Evolutionary conservation across 108 stramenopile species (phyloP).

Genomic region (Skeletonema grethae): DNA sequence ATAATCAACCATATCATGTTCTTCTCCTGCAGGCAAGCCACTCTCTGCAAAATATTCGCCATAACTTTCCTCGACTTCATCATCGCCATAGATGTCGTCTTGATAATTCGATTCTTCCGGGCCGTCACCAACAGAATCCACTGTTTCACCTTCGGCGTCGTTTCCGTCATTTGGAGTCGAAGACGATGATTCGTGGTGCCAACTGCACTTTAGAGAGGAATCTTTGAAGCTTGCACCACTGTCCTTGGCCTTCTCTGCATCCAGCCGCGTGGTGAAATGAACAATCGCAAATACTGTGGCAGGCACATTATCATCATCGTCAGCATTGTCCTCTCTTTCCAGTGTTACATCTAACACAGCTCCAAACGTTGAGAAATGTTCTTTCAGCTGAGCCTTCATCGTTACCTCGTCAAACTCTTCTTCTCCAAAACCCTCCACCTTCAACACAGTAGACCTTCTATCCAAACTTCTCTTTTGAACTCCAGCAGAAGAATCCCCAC

Average conservation of each 20-base stretch:
- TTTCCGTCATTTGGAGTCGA: not conserved
- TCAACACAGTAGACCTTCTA: slow-evolving; percentile 36
- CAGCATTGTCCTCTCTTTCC: slow-evolving; percentile 1
- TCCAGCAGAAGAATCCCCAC: not conserved
- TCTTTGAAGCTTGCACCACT: slow-evolving; percentile 22
- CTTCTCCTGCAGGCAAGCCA: not conserved
- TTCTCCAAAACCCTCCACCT: slow-evolving; percentile 28
- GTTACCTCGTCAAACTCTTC: not conserved
- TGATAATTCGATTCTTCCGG: slow-evolving; percentile 8
- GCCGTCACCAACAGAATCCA: not conserved
- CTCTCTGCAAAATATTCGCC: not conserved
- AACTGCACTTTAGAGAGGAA: slow-evolving; percentile 12
- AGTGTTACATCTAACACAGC: slow-evolving; percentile 17
- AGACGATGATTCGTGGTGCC: slow-evolving; percentile 18
- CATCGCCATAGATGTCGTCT: slow-evolving; percentile 10
- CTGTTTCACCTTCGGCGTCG: not conserved
- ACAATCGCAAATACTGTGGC: slow-evolving; percentile 5
- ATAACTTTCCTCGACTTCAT: slow-evolving; percentile 6
- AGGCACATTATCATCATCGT: slow-evolving; percentile 2
- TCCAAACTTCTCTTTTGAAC: slow-evolving; percentile 32
- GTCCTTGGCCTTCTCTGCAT: slow-evolving; percentile 36
- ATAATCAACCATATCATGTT: slow-evolving; percentile 7
- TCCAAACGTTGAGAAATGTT: slow-evolving; percentile 28
- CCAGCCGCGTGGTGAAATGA: slow-evolving; percentile 21
- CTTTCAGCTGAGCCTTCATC: slow-evolving; percentile 11